Evolutionary conservation across 495 filamentous ascomycete genomes (phyloP), one percentile per base, ranked within the genome.

Genomic region (Alectoria sarmentosa): DNA sequence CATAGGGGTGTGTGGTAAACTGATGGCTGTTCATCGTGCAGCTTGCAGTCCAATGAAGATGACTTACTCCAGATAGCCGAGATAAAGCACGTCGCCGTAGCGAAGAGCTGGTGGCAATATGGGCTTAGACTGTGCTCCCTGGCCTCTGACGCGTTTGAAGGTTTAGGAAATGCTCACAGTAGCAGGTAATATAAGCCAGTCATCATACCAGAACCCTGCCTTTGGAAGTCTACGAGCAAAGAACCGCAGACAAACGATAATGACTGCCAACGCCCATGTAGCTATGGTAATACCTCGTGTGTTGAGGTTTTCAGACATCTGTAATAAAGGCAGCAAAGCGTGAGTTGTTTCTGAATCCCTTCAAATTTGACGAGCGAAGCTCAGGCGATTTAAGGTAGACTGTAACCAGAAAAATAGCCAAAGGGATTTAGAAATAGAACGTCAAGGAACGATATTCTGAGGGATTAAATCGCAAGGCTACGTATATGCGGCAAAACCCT

Each of bases 181-280:
- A 34, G 70, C 73, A 5, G 72, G 72, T 62, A 76, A 42, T 60
- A 76, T 67, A 44, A 76, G 66, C 74, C 74, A 76, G 63, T 75
- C 74, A 61, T 76, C 74, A n/a, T 68, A 67, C 48, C 68, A 68
- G 0, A 70, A 67, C 0, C 64, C 55, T 14, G 70, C 66, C 39
- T 64, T 75, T 19, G 70, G 67, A 13, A 66, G 30, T 49, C 63
- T 69, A 11, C 74, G 72, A 3, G 70, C 66, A 44, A 68, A 60
- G 52, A 76, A 68, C 4, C 73, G 60, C 56, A 76, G 57, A 3
- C 37, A 62, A 10, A 55, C 59, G 15, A 37, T 17, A 11, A 34
- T 49, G 15, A 66, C 2, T 14, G 14, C 42, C 44, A 66, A 21
- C 1, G 37, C 34, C 28, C 63, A 57, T 14, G 14, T 32, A 30